Evolutionary conservation across 768 basidiomycete species (phyloP), one percentile per base, ranked within the genome.

Genomic region (Mycena rosella): DNA sequence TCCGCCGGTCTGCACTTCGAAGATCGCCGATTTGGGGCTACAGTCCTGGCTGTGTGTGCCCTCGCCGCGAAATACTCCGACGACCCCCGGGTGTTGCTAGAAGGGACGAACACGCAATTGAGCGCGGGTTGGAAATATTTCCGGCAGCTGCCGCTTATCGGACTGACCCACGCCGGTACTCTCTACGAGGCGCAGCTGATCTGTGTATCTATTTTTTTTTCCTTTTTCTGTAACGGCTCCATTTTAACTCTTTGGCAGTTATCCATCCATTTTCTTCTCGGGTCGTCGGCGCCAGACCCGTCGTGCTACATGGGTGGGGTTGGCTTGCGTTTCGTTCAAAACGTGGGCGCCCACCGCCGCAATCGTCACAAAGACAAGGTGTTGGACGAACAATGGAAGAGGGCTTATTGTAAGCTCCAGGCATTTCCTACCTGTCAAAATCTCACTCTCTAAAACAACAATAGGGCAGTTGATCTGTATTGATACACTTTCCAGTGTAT

Each of bases 321-420:
- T n/a, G 87, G 86, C 32, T 79, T 91, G n/a, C 84, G 89, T 8
- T 77, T 84, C 14, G 85, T 86, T 0, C 86, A 90, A 72, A 90
- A 91, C 64, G 82, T 89, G 7, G 85, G 91, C 6, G 83, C 84
- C 0, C 87, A 89, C 68, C 76, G 84, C 30, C 69, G 78, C 62
- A 80, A 79, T 76, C 73, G 45, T 77, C 77, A 69, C 67, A 65
- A 30, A 45, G 70, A 49, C 34, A 71, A 73, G 9, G 78, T 76
- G 9, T 78, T 81, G 1, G 65, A 80, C 2, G 89, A 92, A 68
- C 80, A 85, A 29, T 90, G 87, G 82, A 90, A 89, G 67, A 78
- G 86, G 20, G 83, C 78, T 11, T 87, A 86, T 67, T 87, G 85
- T 85, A 27, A 61, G 63, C 17, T 17, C 32, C 8, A 24, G 74